Base-by-base conservation (phyloP, 176 grass and related monocot genomes). In the Cenchrus purpureus region DNA sequence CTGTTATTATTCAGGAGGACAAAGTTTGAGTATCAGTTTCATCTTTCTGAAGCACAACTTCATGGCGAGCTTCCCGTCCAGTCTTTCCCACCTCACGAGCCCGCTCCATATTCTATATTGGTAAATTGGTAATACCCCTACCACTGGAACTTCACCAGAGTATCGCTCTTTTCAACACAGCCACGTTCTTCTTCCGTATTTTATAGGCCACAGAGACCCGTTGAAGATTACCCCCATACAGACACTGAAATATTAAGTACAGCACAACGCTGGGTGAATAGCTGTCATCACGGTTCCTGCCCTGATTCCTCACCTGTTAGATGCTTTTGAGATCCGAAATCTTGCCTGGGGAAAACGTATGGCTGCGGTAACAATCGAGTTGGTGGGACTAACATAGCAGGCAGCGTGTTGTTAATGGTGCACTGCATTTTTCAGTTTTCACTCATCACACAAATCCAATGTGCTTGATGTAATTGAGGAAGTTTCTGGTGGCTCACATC, bases 281-380 rank as follows among this genome's bases (percentile, higher is more conserved):
- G 79, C 73, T 52, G 44, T 71, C 54, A 74, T 28, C 4, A 51
- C 43, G 59, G 31, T 44, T 69, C 1, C 3, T 80, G 0, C 32
- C 1, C 10, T 54, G 71, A 84, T 65, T 84, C 58, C 44, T 77
- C 10, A 81, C 48, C 25, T 60, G 28, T 57, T 31, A n/a, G 50
- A 88, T 78, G 55, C n/a, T 43, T 83, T 82, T 72, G 56, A 78
- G 81, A 83, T 73, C 50, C 80, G 76, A 69, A 63, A 19, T 79
- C 55, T 31, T 43, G 37, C 29, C 34, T 62, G 19, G 12, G 10
- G 2, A 76, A 57, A 76, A 84, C 17, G 12, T 45, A 57, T 60
- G 63, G 15, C 46, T 58, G 62, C 10, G 44, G 19, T 57, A 68
- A 77, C 31, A 77, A 13, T 32, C 68, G 15, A 6, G 3, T 46